Evolutionary conservation across 2,329 filamentous ascomycete genomes (phyloP).

Genomic region (Colletotrichum limetticola): DNA sequence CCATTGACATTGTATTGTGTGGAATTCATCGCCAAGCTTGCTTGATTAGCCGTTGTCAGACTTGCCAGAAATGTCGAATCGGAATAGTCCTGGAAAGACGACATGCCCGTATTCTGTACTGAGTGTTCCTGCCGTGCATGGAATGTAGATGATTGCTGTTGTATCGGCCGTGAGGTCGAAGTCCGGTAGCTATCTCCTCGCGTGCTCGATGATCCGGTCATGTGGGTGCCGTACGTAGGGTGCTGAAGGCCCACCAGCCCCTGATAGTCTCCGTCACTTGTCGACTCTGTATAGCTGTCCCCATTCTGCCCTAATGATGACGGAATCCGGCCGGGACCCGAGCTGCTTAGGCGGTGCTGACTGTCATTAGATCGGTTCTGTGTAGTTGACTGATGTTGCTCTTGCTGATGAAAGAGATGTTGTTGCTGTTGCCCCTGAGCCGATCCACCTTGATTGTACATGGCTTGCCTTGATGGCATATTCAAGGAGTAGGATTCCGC

Average conservation of each 20-base stretch:
- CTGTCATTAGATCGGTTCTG: conserved; percentile 13
- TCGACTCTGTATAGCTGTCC: neutral
- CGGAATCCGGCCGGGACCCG: neutral
- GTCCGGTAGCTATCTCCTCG: neutral
- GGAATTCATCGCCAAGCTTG: conserved; percentile 1
- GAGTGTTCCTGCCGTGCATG: conserved; percentile 9
- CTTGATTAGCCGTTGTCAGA: conserved; percentile 18
- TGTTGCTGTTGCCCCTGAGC: neutral
- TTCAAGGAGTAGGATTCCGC: neutral
- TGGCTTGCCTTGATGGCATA: neutral
- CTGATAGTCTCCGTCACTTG: neutral
- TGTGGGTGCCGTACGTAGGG: conserved; percentile 9
- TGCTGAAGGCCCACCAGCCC: conserved; percentile 1
- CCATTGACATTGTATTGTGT: conserved; percentile 10
- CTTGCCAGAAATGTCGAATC: conserved; percentile 23
- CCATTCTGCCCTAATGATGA: neutral
- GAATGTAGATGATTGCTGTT: conserved; percentile 9
- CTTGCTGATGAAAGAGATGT: neutral
- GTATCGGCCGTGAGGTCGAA: neutral
- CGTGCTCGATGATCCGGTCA: neutral
- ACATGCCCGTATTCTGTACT: neutral
- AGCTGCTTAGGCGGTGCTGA: conserved; percentile 30
- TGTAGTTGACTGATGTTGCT: neutral
- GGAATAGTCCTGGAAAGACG: conserved; percentile 24
- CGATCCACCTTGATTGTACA: conserved; percentile 6